These are phyloP conservation scores for Globisporangium camurandrum DNA, from an alignment of 352 stramenopile genomes.

Conservation along the genomic window DNA sequence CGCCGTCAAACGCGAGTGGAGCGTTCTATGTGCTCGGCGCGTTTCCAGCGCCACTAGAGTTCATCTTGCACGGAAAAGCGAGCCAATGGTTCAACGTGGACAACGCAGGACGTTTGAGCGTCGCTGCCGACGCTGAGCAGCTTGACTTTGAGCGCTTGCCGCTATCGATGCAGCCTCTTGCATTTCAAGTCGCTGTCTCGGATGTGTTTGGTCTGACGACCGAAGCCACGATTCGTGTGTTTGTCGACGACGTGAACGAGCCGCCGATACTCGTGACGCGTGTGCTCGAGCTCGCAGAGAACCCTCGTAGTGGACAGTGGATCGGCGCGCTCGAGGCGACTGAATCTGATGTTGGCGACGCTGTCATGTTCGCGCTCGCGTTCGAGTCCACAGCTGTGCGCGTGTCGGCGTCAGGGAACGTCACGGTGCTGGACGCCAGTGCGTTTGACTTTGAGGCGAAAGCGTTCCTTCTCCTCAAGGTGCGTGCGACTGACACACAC, in stretches of 20 bases:
- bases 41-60: slow-evolving; percentile 14
- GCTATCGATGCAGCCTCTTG: slow-evolving; percentile 12
- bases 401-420: slow-evolving; percentile 27
- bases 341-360: slow-evolving; percentile 32
- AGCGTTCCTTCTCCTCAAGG: slow-evolving; percentile 21
- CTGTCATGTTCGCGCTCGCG: slow-evolving; percentile 9
- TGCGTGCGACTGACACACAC: slow-evolving; percentile 24
- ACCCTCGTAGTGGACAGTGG: slow-evolving; percentile 26
- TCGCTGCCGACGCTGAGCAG: slow-evolving; percentile 7
- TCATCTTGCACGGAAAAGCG: slow-evolving; percentile 16
- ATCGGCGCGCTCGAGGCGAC: slow-evolving; percentile 25
- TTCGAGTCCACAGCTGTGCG: slow-evolving; percentile 23
- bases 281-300: slow-evolving; percentile 37
- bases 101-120: slow-evolving; percentile 14
- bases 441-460: slow-evolving; percentile 48
- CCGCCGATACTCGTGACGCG: slow-evolving; percentile 20
- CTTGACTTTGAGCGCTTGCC: slow-evolving; percentile 36
- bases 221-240: slow-evolving; percentile 26
- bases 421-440: slow-evolving; percentile 26
- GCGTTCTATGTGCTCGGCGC: slow-evolving; percentile 22
- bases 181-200: slow-evolving; percentile 22
- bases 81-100: slow-evolving; percentile 19
- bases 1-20: not conserved
- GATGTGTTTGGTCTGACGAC: slow-evolving; percentile 29
- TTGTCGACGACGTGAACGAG: slow-evolving; percentile 53